Conservation (phyloP, 2,329 filamentous ascomycete genomes). For the Talaromyces sp. region DNA sequence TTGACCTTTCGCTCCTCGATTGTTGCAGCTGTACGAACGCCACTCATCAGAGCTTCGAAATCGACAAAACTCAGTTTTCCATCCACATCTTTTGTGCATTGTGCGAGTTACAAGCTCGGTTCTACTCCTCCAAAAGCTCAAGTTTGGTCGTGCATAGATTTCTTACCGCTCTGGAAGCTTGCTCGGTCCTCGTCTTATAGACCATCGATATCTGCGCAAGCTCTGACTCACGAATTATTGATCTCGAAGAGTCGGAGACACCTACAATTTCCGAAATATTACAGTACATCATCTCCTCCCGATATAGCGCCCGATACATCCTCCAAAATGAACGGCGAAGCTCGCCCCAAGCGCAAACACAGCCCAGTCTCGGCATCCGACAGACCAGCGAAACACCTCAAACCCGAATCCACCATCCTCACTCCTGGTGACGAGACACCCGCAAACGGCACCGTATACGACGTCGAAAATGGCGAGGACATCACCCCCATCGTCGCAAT, state of each 20-base stretch:
- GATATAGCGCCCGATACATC: slow-evolving; percentile 27
- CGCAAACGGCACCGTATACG: slow-evolving; percentile 44
- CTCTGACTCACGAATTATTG: background rate
- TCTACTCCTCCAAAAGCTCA: background rate
- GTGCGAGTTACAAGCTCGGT: slow-evolving; percentile 13
- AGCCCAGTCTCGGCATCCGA: slow-evolving; percentile 50
- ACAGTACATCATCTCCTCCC: slow-evolving; percentile 12
- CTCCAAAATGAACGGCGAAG: slow-evolving; percentile 47
- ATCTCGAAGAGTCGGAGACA: slow-evolving; percentile 12
- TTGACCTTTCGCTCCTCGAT: slow-evolving; percentile 6
- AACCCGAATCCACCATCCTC: slow-evolving; percentile 43
- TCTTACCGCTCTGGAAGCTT: background rate
- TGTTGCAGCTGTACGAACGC: slow-evolving; percentile 12
- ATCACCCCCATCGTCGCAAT: slow-evolving; percentile 45
- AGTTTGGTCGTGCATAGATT: background rate
- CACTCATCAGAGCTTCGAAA: slow-evolving; percentile 1
- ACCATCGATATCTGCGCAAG: background rate
- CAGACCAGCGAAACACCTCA: slow-evolving; percentile 55
- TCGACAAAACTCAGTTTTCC: background rate
- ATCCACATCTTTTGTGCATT: background rate
- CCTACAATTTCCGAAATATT: slow-evolving; percentile 4
- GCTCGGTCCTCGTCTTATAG: slow-evolving; percentile 1
- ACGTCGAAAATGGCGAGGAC: slow-evolving; percentile 46
- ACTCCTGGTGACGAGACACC: slow-evolving; percentile 42
- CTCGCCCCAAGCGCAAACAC: slow-evolving; percentile 55